Evolutionary conservation across 202 grass and related monocot genomes (phyloP).

Genomic region (Carex arenaria): DNA sequence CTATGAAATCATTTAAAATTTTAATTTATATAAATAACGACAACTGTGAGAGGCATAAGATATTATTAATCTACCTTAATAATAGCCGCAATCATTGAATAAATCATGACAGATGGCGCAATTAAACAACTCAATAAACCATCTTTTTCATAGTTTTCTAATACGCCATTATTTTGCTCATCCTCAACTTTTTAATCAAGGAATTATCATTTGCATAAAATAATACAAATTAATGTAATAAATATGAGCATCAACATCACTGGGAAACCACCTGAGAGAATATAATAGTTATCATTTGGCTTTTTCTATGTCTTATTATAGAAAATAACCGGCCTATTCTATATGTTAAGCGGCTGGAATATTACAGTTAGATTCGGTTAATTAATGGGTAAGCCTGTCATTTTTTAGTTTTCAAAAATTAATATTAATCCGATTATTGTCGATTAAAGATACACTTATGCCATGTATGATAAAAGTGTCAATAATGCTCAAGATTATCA

Average conservation of each 20-base stretch:
- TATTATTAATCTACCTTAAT: neutral
- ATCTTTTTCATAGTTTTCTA: neutral
- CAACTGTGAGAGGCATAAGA: neutral
- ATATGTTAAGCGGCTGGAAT: neutral
- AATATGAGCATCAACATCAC: neutral
- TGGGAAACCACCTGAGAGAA: neutral
- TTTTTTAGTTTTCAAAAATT: too few relatives aligned
- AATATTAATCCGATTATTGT: too few relatives aligned
- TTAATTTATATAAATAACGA: neutral
- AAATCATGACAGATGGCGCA: neutral
- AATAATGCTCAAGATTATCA: too few relatives aligned
- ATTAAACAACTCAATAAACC: neutral
- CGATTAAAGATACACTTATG: too few relatives aligned
- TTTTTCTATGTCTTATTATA: too few relatives aligned
- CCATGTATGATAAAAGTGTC: too few relatives aligned
- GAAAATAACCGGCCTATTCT: too few relatives aligned
- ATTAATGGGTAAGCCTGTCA: neutral
- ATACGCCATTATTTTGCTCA: neutral
- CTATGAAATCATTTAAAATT: neutral
- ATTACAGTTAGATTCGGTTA: neutral
- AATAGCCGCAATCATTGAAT: neutral
- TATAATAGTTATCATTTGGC: neutral
- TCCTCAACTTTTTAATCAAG: neutral
- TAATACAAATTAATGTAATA: neutral
- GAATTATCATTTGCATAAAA: neutral